Conservation (phyloP, 768 basidiomycete genomes). For the Floccularia luteovirens region DNA sequence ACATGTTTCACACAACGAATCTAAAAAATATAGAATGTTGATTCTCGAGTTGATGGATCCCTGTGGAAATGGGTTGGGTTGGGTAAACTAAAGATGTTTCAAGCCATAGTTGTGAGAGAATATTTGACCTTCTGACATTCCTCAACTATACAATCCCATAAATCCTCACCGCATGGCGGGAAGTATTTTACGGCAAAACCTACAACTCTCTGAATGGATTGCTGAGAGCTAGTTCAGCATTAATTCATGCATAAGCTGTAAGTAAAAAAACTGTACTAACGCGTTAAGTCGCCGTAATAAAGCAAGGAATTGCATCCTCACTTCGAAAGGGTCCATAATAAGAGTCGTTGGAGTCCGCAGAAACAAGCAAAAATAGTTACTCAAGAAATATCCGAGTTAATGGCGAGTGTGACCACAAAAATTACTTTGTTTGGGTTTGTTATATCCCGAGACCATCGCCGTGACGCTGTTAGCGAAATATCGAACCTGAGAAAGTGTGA, state of each 20-base stretch:
- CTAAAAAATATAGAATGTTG: constrained; percentile 88
- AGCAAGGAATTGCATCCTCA: constrained; percentile 65
- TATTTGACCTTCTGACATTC: constrained; percentile 75
- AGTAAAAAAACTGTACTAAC: constrained; percentile 26
- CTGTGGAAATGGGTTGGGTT: constrained; percentile 24
- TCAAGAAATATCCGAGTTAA: too few relatives aligned
- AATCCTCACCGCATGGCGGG: constrained; percentile 78
- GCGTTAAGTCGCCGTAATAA: constrained; percentile 60
- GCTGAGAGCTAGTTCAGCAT: constrained; percentile 55
- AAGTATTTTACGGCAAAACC: constrained; percentile 81
- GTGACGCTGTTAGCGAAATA: too few relatives aligned
- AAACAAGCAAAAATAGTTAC: too few relatives aligned
- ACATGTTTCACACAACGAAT: constrained; percentile 78
- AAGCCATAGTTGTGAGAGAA: background rate
- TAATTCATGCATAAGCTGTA: constrained; percentile 12
- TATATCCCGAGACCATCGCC: too few relatives aligned
- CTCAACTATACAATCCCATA: constrained; percentile 91
- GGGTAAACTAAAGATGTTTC: background rate
- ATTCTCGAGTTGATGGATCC: constrained; percentile 88
- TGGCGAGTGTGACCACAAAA: too few relatives aligned
- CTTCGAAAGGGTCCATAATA: constrained; percentile 62
- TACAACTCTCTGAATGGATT: constrained; percentile 85
- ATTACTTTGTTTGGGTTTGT: too few relatives aligned
- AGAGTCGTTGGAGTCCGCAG: too few relatives aligned
- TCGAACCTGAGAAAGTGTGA: too few relatives aligned